Percentiles rank a stretch among this genome's conserved stretches.
Conservation (phyloP, 2,329 filamentous ascomycete species). For the Neofusicoccum sp. region DNA sequence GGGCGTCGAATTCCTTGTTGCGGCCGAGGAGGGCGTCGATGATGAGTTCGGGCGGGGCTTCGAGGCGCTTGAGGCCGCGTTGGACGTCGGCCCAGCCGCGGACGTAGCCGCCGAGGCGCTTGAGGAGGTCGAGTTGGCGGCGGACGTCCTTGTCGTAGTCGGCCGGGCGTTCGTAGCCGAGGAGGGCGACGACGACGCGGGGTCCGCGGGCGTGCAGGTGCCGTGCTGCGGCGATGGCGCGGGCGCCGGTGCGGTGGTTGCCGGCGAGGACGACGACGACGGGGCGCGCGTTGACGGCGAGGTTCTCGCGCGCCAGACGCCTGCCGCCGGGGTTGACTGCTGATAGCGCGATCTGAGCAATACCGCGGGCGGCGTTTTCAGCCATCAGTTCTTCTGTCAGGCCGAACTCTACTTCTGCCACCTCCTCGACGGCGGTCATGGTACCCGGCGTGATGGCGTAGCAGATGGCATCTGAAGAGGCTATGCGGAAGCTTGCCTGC, state of each 20-base stretch:
- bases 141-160: constrained; percentile 77
- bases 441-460: constrained; percentile 67
- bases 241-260: constrained; percentile 87
- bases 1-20: constrained; percentile 83
- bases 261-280: constrained; percentile 80
- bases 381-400: constrained; percentile 86
- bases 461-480: constrained; percentile 54
- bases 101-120: constrained; percentile 76
- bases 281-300: constrained; percentile 45
- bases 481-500: constrained; percentile 45
- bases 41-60: constrained; percentile 72
- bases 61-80: constrained; percentile 52
- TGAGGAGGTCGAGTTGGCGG: constrained; percentile 79
- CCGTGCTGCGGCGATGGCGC: constrained; percentile 80
- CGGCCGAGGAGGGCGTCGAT: constrained; percentile 86
- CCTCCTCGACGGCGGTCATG: constrained; percentile 89
- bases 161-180: constrained; percentile 78
- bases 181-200: constrained; percentile 77
- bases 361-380: constrained; percentile 84
- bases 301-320: constrained; percentile 49
- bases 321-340: constrained; percentile 62
- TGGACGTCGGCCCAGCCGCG: constrained; percentile 60
- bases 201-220: constrained; percentile 82
- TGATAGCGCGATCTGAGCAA: constrained; percentile 77
- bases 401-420: constrained; percentile 82